Base-by-base conservation (phyloP, 2,329 filamentous ascomycete species). In the Zymoseptoria brevis region DNA sequence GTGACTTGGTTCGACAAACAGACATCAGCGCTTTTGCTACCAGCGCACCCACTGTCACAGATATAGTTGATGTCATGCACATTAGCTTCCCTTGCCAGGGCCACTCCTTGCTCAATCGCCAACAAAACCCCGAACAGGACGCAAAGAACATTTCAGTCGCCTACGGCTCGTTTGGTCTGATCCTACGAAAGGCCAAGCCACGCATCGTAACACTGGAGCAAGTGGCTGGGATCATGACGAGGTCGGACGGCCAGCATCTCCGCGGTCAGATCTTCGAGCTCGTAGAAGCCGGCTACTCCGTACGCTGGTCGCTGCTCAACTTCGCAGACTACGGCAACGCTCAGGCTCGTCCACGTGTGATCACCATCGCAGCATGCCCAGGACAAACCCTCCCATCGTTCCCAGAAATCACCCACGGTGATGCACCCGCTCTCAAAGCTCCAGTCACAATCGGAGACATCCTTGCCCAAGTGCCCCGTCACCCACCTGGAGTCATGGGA, bases 131-230 rank as follows among this genome's bases (percentile, higher is more conserved):
- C 22, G 51, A 53, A 26, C 51, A 26, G 7, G 51, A 53, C 22
- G 22, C 19, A 9, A 29, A 26, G 16, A 22, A 29, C n/a, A 53
- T 53, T 4, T 24, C 51, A 8, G 29, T 29, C 19, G 51, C 51
- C 7, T 53, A 53, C 22, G 51, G 51, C 8, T 26, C 51, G 19
- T 29, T 53, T 16, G 51, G 29, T 8, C 8, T 26, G 21, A 53
- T 91, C 0, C 74, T 93, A 0, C 73, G 79, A 4, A 80, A 80
- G 41, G 71, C 81, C 0, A 81, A 79, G 0, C 89, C 90, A 0
- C 80, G 90, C 0, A 69, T 94, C 0, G 81, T 89, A 1, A 95
- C 89, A 0, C 75, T 95, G 0, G 90, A 96, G 66, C 87, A 96
- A 68, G 92, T 90, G 0, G 85, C 83, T 56, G 89, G 89, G 0